phyloP scores from a whole-genome alignment of 495 filamentous ascomycete genomes.

The Hypoxylon fragiforme region DNA sequence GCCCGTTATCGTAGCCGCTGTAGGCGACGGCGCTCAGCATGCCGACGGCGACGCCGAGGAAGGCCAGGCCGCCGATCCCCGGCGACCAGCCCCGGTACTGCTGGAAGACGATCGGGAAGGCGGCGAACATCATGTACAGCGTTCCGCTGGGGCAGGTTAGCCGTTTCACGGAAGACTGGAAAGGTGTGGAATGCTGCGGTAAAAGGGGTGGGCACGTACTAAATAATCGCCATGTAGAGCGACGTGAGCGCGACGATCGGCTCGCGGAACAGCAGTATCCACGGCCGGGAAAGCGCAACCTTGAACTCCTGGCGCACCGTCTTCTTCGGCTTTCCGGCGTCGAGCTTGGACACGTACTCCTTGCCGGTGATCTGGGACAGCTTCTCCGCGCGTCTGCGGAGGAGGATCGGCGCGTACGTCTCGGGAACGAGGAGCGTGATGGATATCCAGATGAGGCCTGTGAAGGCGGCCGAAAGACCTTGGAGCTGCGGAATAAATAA shows the following conservation, averaged over 20 bases:
- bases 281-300: slow-evolving; percentile 64
- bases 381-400: slow-evolving; percentile 68
- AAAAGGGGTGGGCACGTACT: slow-evolving; percentile 41
- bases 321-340: slow-evolving; percentile 60
- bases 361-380: slow-evolving; percentile 72
- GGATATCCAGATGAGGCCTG: slow-evolving; percentile 61
- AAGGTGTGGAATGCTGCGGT: slow-evolving; percentile 49
- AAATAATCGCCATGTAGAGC: slow-evolving; percentile 73
- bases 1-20: slow-evolving; percentile 67
- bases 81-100: slow-evolving; percentile 69
- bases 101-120: slow-evolving; percentile 81
- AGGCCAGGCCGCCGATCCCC: slow-evolving; percentile 76
- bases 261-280: slow-evolving; percentile 75
- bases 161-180: too few species aligned
- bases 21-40: slow-evolving; percentile 69
- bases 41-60: slow-evolving; percentile 77
- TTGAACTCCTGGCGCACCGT: slow-evolving; percentile 50
- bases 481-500: slow-evolving; percentile 44
- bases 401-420: slow-evolving; percentile 74
- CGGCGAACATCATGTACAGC: slow-evolving; percentile 87
- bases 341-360: slow-evolving; percentile 54
- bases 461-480: slow-evolving; percentile 70
- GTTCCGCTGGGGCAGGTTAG: slow-evolving; percentile 69
- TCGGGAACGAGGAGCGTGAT: slow-evolving; percentile 76
- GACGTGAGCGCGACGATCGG: slow-evolving; percentile 82